Evolutionary conservation across 2,329 filamentous ascomycete species (phyloP).

Genomic region (Aulographum hederae): DNA sequence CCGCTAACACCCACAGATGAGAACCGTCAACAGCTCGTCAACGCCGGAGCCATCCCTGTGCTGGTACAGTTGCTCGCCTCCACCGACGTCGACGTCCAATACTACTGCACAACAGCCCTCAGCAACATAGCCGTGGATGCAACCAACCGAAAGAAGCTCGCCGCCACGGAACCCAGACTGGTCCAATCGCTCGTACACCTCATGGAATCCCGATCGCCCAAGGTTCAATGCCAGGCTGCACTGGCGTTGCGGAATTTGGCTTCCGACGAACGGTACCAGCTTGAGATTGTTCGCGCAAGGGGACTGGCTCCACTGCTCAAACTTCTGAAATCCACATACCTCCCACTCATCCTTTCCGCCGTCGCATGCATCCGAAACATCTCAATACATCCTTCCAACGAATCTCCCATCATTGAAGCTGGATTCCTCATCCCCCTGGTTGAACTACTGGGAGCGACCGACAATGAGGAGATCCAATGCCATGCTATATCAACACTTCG

Average conservation of each 20-base stretch:
- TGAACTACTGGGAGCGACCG: conserved; percentile 81
- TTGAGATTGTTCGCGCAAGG: conserved; percentile 84
- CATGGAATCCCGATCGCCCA: conserved; percentile 94
- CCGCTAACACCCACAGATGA: conserved; percentile 44
- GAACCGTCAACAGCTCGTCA: conserved; percentile 92
- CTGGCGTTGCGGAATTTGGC: conserved; percentile 86
- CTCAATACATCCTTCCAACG: conserved; percentile 92
- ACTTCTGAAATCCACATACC: conserved; percentile 84
- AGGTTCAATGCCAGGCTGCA: conserved; percentile 94
- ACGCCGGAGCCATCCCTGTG: conserved; percentile 92
- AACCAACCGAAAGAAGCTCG: conserved; percentile 76
- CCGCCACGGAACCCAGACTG: conserved; percentile 75
- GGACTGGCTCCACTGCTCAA: conserved; percentile 73
- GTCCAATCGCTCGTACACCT: conserved; percentile 88
- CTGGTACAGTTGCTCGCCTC: conserved; percentile 89
- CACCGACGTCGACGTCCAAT: conserved; percentile 90
- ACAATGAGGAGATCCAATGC: conserved; percentile 97
- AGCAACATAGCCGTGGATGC: conserved; percentile 97
- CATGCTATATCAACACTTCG: conserved; percentile 94
- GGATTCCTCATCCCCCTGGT: conserved; percentile 90
- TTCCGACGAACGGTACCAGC: conserved; percentile 95
- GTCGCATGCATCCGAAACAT: conserved; percentile 98
- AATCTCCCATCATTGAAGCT: conserved; percentile 95
- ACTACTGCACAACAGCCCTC: conserved; percentile 95
- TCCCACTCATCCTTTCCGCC: conserved; percentile 87